phyloP scores from a whole-genome alignment of 2,329 filamentous ascomycete genomes.

The Colletotrichum zoysiae region DNA sequence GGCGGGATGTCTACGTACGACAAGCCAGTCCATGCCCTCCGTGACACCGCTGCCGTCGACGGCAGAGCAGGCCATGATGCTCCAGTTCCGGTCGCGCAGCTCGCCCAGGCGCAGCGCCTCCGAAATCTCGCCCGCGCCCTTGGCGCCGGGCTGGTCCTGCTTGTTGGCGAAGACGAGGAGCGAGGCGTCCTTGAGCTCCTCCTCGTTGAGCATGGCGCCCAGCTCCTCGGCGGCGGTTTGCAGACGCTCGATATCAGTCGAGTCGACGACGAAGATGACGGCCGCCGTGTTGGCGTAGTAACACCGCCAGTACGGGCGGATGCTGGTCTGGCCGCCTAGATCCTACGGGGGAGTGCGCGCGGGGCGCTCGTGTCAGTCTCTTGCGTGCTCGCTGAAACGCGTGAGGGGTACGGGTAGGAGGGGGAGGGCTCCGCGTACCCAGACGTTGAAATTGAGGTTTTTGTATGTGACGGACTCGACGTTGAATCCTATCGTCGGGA shows the following conservation, averaged over 20 bases:
- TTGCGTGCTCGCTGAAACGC: neutral
- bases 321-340: constrained; percentile 97
- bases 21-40: constrained; percentile 99
- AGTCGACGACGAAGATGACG: constrained; percentile 98
- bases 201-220: constrained; percentile 95
- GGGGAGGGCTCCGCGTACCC: constrained; percentile 71
- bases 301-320: constrained; percentile 98
- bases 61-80: constrained; percentile 96
- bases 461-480: constrained; percentile 99
- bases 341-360: constrained; percentile 66
- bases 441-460: constrained; percentile 98
- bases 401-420: neutral
- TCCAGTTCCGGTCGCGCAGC: constrained; percentile 97
- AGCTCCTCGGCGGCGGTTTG: constrained; percentile 94
- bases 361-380: constrained; percentile 44
- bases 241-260: constrained; percentile 95
- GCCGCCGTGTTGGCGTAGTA: constrained; percentile 99
- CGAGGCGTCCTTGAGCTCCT: constrained; percentile 92
- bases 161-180: constrained; percentile 98
- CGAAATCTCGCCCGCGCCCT: constrained; percentile 96
- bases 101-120: constrained; percentile 92
- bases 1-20: constrained; percentile 67
- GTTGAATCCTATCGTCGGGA: constrained; percentile 99
- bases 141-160: constrained; percentile 96
- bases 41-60: constrained; percentile 95